These are phyloP conservation scores for Russula foetens DNA, from an alignment of 768 basidiomycete genomes.

Conservation along the genomic window DNA sequence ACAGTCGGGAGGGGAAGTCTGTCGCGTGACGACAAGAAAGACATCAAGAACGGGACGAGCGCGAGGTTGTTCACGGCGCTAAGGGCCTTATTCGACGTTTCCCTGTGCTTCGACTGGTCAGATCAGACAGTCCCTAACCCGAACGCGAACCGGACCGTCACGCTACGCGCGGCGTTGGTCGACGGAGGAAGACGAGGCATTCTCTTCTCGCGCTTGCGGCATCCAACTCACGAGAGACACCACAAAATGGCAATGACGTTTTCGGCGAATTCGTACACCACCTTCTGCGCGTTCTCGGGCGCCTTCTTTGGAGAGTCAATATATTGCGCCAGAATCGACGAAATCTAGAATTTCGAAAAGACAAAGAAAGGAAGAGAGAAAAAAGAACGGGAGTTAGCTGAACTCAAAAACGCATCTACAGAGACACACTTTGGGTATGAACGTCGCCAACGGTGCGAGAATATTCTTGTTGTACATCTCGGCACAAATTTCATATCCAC, in stretches of 20 bases:
- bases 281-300: slow-evolving; percentile 60
- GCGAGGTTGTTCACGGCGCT: slow-evolving; percentile 76
- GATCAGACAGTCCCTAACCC: slow-evolving; percentile 19
- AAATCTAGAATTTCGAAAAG: slow-evolving; percentile 45
- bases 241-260: slow-evolving; percentile 89
- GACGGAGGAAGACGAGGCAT: neutral
- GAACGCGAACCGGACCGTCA: slow-evolving; percentile 8
- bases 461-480: slow-evolving; percentile 98
- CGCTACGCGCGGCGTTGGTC: neutral
- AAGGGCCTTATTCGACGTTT: slow-evolving; percentile 90
- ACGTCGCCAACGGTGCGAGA: slow-evolving; percentile 62
- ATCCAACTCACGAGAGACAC: slow-evolving; percentile 80
- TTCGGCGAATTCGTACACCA: slow-evolving; percentile 83
- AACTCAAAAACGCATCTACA: no score
- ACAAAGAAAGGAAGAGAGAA: neutral
- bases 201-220: neutral
- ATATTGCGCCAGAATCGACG: slow-evolving; percentile 59
- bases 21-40: slow-evolving; percentile 70
- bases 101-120: slow-evolving; percentile 36
- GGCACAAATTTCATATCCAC: slow-evolving; percentile 90
- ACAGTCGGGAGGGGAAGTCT: slow-evolving; percentile 65
- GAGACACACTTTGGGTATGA: slow-evolving; percentile 63
- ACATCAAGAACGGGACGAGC: slow-evolving; percentile 78
- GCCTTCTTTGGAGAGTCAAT: slow-evolving; percentile 52
- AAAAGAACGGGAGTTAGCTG: neutral